Evolutionary conservation across 352 stramenopile species (phyloP), one percentile per base, ranked within the genome.

Genomic region (Albugo laibachii): DNA sequence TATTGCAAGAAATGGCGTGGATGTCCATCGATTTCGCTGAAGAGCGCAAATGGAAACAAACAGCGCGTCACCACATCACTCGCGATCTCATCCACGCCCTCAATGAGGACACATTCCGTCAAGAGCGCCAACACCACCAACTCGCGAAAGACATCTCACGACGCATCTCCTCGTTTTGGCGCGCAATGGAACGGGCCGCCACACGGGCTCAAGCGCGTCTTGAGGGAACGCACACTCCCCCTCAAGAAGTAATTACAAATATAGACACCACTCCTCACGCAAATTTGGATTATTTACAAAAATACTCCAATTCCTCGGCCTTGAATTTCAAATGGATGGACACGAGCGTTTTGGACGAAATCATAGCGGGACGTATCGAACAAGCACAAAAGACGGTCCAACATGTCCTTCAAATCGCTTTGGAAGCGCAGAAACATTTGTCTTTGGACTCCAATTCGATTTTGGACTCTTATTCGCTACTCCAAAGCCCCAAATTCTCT

Each of bases 1-100:
- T 97, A 5, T 58, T 98, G 8, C 78, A 97, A 34, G 94, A 98
- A 62, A 97, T 98, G 94, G 65, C 75, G 53, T 97, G 93, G 87
- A 84, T 98, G 70, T 83, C 92, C 19, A 84, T 76, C 4, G 94
- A 98, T 69, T 98, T 98, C 66, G 69, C 84, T 24, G 82, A 97
- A 58, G 93, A 98, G 59, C 69, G 92, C 5, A 97, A 97, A 57
- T 98, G 92, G 91, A 97, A 97, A 41, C 65, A 62, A 12, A 71
- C 75, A 27, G 48, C 76, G 39, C 74, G 83, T 47, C 66, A 56
- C 15, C 78, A 74, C 34, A 31, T 88, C 11, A 74, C 69, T 15
- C 61, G 61, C 20, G 66, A 85, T 47, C 67, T 78, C 12, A 65
- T 81, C 31, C 53, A 66, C n/a, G 70, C 71, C 6, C 61, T 70